Base-by-base conservation (phyloP, 805 yeast species). In the Schwanniomyces vanrijiae region DNA sequence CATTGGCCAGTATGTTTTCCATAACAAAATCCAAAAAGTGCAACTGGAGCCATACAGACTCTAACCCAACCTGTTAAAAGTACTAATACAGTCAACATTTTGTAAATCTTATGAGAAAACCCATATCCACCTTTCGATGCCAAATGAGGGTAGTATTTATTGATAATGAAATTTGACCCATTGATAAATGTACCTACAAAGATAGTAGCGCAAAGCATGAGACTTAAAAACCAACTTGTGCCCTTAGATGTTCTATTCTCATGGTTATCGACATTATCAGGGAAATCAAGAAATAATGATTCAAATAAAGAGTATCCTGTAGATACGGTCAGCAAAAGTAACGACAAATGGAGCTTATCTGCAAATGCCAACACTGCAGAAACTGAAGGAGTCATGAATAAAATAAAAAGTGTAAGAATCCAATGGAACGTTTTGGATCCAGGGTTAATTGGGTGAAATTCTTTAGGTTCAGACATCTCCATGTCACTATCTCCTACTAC, bases 1-100 rank as follows among this genome's bases (percentile, higher is more conserved):
- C 98, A 92, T 67, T 92, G 98, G 20, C 98, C 98, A 0, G 95
- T 83, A 58, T 88, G 94, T 29, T 65, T 75, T 4, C 78, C 87
- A 55, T 89, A 83, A 67, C 98, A 92, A 65, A 90, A 92, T 2
- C 96, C 97, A 53, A 89, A 80, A 52, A 90, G 61, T 1, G 96
- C 86, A 39, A 88, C 84, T 5, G 92, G 89, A 0, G 96, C 92
- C 69, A 92, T 68, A 43, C 90, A 83, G 26, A 81, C 78, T 53
- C 88, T 83, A 8, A 90, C 84, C 87, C 95, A 89, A 7, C 95
- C 94, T 6, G 81, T 73, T 10, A 83, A 47, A 0, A 75, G 78
- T 3, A 71, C 56, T 16, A 78, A 24, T 7, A 81, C 62, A 3
- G 88, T 76, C 1, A 80, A 55, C 0, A 66, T 55, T 52, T 79